Conservation (phyloP, 2,329 filamentous ascomycete species). For the Ophiostoma novo-ulmi region DNA sequence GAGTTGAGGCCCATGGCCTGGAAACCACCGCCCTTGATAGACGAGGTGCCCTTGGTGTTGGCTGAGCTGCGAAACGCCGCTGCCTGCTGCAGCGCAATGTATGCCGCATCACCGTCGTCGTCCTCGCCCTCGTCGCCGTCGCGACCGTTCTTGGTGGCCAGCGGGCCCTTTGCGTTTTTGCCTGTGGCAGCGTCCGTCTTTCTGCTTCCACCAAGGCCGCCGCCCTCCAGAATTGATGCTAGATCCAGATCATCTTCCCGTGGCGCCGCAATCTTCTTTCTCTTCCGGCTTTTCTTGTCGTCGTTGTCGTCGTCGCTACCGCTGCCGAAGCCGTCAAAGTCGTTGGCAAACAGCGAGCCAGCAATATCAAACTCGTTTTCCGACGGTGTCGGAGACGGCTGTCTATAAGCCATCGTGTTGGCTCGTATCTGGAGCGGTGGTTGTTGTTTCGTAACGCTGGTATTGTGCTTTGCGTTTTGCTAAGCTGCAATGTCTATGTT, state of each 20-base stretch:
- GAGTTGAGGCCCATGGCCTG: slow-evolving; percentile 89
- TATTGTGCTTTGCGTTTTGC: neutral
- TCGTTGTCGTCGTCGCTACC: slow-evolving; percentile 42
- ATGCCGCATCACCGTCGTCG: slow-evolving; percentile 72
- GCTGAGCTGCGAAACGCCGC: slow-evolving; percentile 80
- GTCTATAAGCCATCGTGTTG: slow-evolving; percentile 61
- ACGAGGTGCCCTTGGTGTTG: slow-evolving; percentile 75
- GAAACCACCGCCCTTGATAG: slow-evolving; percentile 95
- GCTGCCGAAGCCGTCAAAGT: slow-evolving; percentile 37
- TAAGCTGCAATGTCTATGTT: neutral
- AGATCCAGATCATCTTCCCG: slow-evolving; percentile 49
- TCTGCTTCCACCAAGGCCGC: slow-evolving; percentile 40
- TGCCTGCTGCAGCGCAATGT: slow-evolving; percentile 82
- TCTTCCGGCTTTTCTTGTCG: slow-evolving; percentile 34
- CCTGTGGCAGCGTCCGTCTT: slow-evolving; percentile 38
- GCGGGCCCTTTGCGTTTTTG: slow-evolving; percentile 5
- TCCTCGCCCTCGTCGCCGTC: slow-evolving; percentile 42
- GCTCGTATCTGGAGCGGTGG: neutral
- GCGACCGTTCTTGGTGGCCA: slow-evolving; percentile 36
- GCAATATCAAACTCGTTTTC: slow-evolving; percentile 92
- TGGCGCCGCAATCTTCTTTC: slow-evolving; percentile 29
- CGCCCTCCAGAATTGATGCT: slow-evolving; percentile 56
- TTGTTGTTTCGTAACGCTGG: neutral
- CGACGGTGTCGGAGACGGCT: slow-evolving; percentile 74
- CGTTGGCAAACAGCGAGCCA: slow-evolving; percentile 63